phyloP scores from a whole-genome alignment of 768 basidiomycete genomes.

The Epithele typhae region DNA sequence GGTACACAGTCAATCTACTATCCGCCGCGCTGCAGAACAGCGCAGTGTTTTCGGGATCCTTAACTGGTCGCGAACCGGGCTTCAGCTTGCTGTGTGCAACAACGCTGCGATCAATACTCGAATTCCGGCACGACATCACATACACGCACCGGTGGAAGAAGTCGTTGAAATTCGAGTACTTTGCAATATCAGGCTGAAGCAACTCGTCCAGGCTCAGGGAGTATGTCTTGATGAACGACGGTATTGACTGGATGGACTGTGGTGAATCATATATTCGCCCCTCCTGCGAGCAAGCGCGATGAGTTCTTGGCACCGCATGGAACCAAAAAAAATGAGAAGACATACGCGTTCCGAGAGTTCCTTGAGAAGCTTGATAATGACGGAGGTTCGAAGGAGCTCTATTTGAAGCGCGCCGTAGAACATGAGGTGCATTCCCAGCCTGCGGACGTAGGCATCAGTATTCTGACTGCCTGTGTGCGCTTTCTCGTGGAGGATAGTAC shows the following conservation, averaged over 20 bases:
- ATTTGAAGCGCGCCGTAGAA: constrained; percentile 55
- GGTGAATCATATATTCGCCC: constrained; percentile 53
- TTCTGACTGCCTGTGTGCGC: too few species aligned
- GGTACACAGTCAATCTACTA: constrained; percentile 68
- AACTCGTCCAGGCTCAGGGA: constrained; percentile 55
- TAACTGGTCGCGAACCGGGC: constrained; percentile 56
- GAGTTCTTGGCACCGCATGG: too few species aligned
- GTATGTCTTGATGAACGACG: constrained; percentile 54
- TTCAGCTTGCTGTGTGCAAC: constrained; percentile 44
- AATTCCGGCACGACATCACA: background rate
- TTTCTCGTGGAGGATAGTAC: too few species aligned
- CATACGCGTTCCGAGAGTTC: constrained; percentile 52
- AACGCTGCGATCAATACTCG: background rate
- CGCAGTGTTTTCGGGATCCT: constrained; percentile 44
- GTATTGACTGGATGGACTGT: constrained; percentile 46
- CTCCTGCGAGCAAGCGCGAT: constrained; percentile 34
- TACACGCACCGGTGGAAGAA: constrained; percentile 58
- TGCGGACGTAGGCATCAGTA: too few species aligned
- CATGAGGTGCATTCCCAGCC: constrained; percentile 72
- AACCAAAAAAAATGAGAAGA: background rate
- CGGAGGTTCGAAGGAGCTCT: constrained; percentile 42
- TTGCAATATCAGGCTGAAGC: constrained; percentile 52
- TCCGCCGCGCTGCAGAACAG: constrained; percentile 68
- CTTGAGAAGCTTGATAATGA: constrained; percentile 45
- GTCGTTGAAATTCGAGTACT: constrained; percentile 70